Base-by-base conservation (phyloP, 257 asterid genomes). In the Scutellaria baicalensis region DNA sequence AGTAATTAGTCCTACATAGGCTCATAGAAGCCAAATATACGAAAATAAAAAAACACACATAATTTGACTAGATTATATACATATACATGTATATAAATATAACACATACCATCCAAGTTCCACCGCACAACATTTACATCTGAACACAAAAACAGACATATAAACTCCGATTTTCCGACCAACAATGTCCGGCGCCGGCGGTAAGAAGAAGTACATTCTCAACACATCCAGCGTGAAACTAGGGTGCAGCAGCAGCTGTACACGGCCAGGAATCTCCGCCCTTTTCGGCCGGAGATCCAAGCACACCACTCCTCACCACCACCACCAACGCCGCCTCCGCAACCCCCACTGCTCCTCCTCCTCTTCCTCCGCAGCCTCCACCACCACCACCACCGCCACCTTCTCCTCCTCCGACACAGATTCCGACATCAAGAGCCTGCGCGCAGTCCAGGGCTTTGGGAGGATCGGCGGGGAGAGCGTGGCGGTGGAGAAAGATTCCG, bases 401-500 rank as follows among this genome's bases (percentile, higher is more conserved):
- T 82, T 8, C 72, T 74, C 66, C 79, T 74, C 45, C 75, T 74
- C 86, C 48, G 83, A 79, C 66, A 5, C 83, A 0, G 88, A 78
- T 3, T 35, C 85, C 3, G 90, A 82, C 17, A 44, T 78, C 54
- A 81, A 57, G 77, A 86, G 89, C 82, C 71, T 72, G 14, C 70
- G 83, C 59, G 90, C 92, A 0, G 93, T 92, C 2, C 88, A 84
- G 68, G 93, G 93, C 1, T 87, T 86, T 56, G 96, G 95, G 1
- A 79, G 81, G 45, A 80, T 88, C 33, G 89, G 87, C 33, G 85
- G 90, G 6, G 80, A 78, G 73, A 91, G 95, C 54, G 85, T 89
- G 47, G 96, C 96, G 21, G 96, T 89, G 65, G 95, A 87, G 86
- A 87, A 89, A n/a, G 95, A 90, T 0, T 88, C 97, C 54, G 93